Conservation (phyloP, 2,329 filamentous ascomycete species). For the Xylaria polymorpha region DNA sequence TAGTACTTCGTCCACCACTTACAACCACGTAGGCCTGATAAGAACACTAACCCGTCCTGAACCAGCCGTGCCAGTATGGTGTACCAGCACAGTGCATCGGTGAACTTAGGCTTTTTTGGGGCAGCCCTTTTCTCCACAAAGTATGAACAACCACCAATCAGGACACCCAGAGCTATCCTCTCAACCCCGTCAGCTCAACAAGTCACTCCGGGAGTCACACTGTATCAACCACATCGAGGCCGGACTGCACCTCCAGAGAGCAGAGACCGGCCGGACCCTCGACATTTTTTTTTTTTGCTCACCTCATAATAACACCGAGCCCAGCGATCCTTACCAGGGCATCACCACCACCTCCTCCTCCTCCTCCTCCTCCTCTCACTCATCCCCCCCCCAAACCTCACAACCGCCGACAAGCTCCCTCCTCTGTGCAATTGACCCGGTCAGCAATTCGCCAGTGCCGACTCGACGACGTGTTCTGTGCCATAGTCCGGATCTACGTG, state of each 20-base stretch:
- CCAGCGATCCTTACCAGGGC: constrained; percentile 21
- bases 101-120: background rate
- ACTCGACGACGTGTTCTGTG: constrained; percentile 41
- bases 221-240: constrained; percentile 15
- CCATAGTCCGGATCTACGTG: constrained; percentile 34
- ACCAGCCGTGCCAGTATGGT: background rate
- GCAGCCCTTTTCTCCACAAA: constrained; percentile 41
- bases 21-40: background rate
- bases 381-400: constrained; percentile 17
- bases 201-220: constrained; percentile 31
- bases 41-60: background rate
- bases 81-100: constrained; percentile 5
- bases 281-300: constrained; percentile 46
- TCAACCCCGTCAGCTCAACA: constrained; percentile 39
- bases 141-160: constrained; percentile 45
- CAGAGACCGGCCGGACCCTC: constrained; percentile 28
- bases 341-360: background rate
- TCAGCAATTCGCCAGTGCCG: constrained; percentile 32
- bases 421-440: constrained; percentile 45
- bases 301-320: constrained; percentile 42
- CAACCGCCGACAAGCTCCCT: constrained; percentile 31
- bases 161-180: constrained; percentile 4
- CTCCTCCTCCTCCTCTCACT: constrained; percentile 12
- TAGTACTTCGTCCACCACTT: no score
- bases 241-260: constrained; percentile 7